phyloP scores from a whole-genome alignment of 441 rosid species.

The Euphorbia celastroides region DNA sequence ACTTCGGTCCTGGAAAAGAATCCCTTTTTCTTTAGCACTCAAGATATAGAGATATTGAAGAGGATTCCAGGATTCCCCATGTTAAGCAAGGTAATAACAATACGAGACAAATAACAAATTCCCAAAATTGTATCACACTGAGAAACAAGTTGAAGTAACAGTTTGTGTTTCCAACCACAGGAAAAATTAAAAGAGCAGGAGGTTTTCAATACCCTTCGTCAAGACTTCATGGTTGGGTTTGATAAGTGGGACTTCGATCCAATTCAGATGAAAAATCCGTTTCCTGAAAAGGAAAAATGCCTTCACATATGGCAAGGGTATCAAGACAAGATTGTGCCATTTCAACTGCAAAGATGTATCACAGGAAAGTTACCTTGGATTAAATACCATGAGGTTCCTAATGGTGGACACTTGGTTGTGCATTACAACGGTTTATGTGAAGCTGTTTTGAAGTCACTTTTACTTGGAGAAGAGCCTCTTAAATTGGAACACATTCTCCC shows the following conservation, averaged over 20 bases:
- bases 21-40: constrained; percentile 37
- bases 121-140: background rate
- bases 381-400: constrained; percentile 38
- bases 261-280: constrained; percentile 33
- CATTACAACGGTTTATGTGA: constrained; percentile 42
- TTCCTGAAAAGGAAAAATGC: constrained; percentile 28
- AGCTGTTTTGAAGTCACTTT: constrained; percentile 36
- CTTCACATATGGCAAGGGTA: constrained; percentile 51
- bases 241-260: constrained; percentile 59
- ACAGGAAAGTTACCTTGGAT: constrained; percentile 43
- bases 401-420: constrained; percentile 44
- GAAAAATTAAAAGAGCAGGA: constrained; percentile 30
- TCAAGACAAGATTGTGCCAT: constrained; percentile 46
- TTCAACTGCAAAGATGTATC: constrained; percentile 39
- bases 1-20: constrained; percentile 33
- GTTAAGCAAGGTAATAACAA: constrained; percentile 27
- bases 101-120: background rate
- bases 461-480: constrained; percentile 44
- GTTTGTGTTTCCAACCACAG: constrained; percentile 21
- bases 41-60: constrained; percentile 33
- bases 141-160: background rate
- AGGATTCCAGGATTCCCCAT: constrained; percentile 32
- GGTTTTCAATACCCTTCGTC: constrained; percentile 36
- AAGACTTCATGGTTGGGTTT: constrained; percentile 39
- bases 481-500: constrained; percentile 29